A percentile compares a stretch with the other conserved stretches of the same genome.
Conservation (phyloP, 2,329 filamentous ascomycete species). For the Xylaria polymorpha region DNA sequence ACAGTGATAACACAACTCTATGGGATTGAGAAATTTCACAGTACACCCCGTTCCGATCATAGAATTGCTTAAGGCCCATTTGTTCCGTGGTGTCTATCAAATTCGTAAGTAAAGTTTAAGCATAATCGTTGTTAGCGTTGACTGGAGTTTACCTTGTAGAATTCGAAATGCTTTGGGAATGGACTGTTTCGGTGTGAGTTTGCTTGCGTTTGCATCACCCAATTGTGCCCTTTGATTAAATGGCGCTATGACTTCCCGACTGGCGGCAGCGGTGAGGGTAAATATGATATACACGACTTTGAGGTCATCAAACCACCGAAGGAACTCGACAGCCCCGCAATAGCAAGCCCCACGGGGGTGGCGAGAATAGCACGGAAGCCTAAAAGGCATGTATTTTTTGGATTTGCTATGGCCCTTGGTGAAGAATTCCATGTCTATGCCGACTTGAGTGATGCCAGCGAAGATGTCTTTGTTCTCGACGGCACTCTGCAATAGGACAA, state of each 20-base stretch:
- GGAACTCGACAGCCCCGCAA: conserved; percentile 29
- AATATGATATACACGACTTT: conserved; percentile 48
- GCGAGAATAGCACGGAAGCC: background rate
- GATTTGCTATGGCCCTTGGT: background rate
- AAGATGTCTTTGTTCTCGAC: background rate
- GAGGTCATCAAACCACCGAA: conserved; percentile 46
- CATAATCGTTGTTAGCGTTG: no score
- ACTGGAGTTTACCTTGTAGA: conserved; percentile 11
- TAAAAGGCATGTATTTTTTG: conserved; percentile 1
- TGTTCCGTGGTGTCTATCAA: conserved; percentile 35
- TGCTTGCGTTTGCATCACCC: background rate
- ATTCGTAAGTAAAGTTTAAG: background rate
- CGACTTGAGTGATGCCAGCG: conserved; percentile 34
- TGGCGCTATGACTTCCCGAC: no score
- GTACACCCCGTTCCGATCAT: conserved; percentile 38
- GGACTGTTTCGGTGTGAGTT: background rate
- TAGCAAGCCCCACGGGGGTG: background rate
- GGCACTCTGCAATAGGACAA: background rate
- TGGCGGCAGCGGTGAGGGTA: conserved; percentile 11
- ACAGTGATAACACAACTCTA: no score
- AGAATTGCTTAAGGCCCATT: conserved; percentile 33
- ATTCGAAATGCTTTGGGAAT: background rate
- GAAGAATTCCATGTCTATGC: conserved; percentile 18
- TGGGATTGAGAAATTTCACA: conserved; percentile 34
- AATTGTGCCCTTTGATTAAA: no score